Percentiles rank a stretch among this genome's conserved stretches.
Conservation (phyloP, 306 rosid species). For the Styphnolobium japonicum region DNA sequence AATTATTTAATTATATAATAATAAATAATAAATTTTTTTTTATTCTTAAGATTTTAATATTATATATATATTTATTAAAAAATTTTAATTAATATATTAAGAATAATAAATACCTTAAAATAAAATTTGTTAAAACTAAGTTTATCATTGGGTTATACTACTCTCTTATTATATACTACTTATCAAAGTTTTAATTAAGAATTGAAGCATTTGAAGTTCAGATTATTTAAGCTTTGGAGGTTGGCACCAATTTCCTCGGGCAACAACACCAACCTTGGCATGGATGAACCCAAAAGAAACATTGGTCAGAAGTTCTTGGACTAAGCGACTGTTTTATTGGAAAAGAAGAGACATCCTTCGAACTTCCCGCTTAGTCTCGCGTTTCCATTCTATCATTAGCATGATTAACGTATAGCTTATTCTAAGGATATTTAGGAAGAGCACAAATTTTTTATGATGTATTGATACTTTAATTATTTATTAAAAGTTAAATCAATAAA, state of each 20-base stretch:
- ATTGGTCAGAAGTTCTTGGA: slow-evolving; percentile 24
- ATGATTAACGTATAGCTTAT: neutral
- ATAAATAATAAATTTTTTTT: too few species aligned
- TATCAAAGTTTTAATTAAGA: neutral
- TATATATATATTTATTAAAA: too few species aligned
- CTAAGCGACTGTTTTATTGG: slow-evolving; percentile 12
- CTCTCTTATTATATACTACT: too few species aligned
- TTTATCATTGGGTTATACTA: too few species aligned
- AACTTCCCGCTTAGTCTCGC: neutral
- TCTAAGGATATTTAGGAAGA: neutral
- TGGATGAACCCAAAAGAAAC: slow-evolving; percentile 19
- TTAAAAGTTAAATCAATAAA: too few species aligned
- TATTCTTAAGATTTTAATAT: too few species aligned
- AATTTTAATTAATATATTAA: too few species aligned
- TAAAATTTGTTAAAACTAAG: too few species aligned
- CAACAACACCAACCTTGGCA: slow-evolving; percentile 10
- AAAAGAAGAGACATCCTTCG: slow-evolving; percentile 23
- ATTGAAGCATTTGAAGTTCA: neutral
- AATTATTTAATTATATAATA: too few species aligned
- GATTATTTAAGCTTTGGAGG: neutral
- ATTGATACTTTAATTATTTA: too few species aligned
- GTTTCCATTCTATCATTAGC: slow-evolving; percentile 20
- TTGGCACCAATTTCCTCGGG: slow-evolving; percentile 3
- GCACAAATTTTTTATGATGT: neutral
- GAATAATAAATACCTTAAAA: too few species aligned